Base-by-base conservation (phyloP, 75 land plant genomes). In the Gnetum montanum region DNA sequence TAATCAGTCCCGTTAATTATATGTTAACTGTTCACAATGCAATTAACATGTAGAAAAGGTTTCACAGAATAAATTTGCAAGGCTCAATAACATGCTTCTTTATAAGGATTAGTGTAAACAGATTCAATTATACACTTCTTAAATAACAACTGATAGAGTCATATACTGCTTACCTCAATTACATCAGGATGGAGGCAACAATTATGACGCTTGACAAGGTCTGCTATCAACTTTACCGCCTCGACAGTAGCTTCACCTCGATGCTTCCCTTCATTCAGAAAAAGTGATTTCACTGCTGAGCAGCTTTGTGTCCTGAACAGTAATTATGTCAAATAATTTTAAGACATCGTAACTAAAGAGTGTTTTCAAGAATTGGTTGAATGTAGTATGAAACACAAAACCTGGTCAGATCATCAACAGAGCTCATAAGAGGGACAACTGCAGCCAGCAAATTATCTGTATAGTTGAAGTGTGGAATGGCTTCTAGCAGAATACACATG, bases 161-260 rank as follows among this genome's bases (percentile, higher is more conserved):
- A n/a, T n/a, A n/a, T n/a, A n/a, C n/a, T n/a, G 23, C 62, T 49
- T 58, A 80, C 99, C 76, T 95, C 74, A 40, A 95, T 49, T n/a
- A 71, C 72, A 57, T 85, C 84, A 62, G 96, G 89, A 24, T 81
- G 83, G 63, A 95, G 65, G 43, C 72, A 76, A 63, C 92, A 90
- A 58, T 84, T 34, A 44, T 70, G 51, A 8, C 35, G 27, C 62
- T 86, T 95, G 26, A 95, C 97, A 57, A 69, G 75, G 60, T 84
- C 71, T 50, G 99, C 83, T 66, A 95, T 86, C 60, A 86, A 56
- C 53, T 71, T 76, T 47, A 86, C 99, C 63, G 97, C 99, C 68
- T 90, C 87, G 10, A 84, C 76, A 57, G 99, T 95, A 19, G 88
- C 97, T 65, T 81, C 85, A 46, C 97, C 99, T 31, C 92, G 81